A percentile compares a stretch with the other conserved stretches of the same genome.
phyloP scores from a whole-genome alignment of 2,329 filamentous ascomycete species.

The Aureobasidium sp. region DNA sequence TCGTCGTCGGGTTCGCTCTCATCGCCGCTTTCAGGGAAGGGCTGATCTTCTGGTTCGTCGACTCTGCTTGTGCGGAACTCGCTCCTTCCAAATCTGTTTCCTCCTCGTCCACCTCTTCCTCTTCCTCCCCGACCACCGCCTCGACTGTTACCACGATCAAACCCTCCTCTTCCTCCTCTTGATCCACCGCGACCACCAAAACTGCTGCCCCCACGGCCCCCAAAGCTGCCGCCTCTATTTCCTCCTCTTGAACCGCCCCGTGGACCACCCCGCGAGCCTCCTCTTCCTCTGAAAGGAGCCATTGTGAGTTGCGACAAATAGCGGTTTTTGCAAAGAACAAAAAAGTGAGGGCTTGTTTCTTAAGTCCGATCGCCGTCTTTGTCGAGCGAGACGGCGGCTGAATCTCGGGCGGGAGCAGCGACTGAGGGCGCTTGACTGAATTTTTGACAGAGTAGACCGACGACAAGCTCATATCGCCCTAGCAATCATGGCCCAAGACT shows the following conservation, averaged over 20 bases:
- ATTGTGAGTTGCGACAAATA: neutral
- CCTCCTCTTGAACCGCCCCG: conserved; percentile 5
- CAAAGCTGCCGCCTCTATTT: neutral
- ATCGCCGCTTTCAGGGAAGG: conserved; percentile 16
- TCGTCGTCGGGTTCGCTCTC: conserved; percentile 20
- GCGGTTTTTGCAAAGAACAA: neutral
- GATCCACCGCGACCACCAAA: conserved; percentile 23
- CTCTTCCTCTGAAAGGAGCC: conserved; percentile 13
- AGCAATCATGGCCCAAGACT: conserved; percentile 69
- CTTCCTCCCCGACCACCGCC: conserved; percentile 18
- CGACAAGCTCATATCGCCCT: conserved; percentile 12
- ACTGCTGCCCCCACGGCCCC: conserved; percentile 20
- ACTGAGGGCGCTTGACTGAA: too few relatives aligned
- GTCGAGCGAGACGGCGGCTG: neutral
- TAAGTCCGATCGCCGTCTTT: neutral
- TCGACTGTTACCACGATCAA: conserved; percentile 24
- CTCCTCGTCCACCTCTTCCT: conserved; percentile 17
- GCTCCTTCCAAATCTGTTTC: conserved; percentile 17
- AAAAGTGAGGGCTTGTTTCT: neutral
- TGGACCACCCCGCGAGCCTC: neutral
- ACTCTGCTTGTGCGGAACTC: conserved; percentile 16
- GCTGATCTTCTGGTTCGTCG: conserved; percentile 24
- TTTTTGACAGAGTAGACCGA: conserved; percentile 7
- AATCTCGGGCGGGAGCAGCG: conserved; percentile 9
- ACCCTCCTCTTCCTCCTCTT: conserved; percentile 18